These are phyloP conservation scores for Kodamaea hsintzibuensis DNA, from an alignment of 805 yeast genomes.

Conservation along the genomic window DNA sequence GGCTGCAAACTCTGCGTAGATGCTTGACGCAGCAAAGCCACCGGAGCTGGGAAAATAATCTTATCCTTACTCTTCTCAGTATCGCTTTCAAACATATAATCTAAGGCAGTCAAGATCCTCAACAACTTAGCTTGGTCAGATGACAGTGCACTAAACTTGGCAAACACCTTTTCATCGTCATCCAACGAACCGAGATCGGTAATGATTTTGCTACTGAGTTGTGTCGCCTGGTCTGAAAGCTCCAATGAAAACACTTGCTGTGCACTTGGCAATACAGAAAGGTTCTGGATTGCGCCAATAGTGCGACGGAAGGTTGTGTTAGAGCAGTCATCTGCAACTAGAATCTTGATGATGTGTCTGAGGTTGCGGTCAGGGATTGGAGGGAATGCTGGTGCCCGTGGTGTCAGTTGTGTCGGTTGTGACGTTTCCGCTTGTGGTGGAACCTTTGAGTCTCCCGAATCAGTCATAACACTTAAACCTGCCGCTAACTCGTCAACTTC, in stretches of 20 bases:
- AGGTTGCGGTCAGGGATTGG: conserved; percentile 65
- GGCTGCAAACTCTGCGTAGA: conserved; percentile 2
- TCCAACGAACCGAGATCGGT: conserved; percentile 54
- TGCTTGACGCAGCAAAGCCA: not conserved
- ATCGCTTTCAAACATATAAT: conserved; percentile 63
- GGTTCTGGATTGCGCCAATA: conserved; percentile 74
- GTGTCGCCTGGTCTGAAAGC: conserved; percentile 62
- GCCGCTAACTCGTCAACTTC: conserved; percentile 10
- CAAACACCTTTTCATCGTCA: conserved; percentile 39
- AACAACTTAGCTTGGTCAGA: conserved; percentile 89
- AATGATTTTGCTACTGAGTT: conserved; percentile 55
- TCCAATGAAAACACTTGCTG: conserved; percentile 66
- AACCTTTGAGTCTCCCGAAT: not conserved
- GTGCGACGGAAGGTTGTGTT: conserved; percentile 84
- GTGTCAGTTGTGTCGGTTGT: conserved; percentile 1
- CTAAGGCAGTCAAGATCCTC: conserved; percentile 83
- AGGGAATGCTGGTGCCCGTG: conserved; percentile 26
- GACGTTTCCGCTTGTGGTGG: not conserved
- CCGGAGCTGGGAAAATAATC: no score
- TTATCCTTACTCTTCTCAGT: conserved; percentile 16
- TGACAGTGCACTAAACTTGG: conserved; percentile 72
- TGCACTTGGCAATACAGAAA: conserved; percentile 62
- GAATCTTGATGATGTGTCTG: conserved; percentile 60
- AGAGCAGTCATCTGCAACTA: conserved; percentile 81
- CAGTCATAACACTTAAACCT: conserved; percentile 1